phyloP scores from a whole-genome alignment of 768 basidiomycete genomes.

The Lentinula sp. region DNA sequence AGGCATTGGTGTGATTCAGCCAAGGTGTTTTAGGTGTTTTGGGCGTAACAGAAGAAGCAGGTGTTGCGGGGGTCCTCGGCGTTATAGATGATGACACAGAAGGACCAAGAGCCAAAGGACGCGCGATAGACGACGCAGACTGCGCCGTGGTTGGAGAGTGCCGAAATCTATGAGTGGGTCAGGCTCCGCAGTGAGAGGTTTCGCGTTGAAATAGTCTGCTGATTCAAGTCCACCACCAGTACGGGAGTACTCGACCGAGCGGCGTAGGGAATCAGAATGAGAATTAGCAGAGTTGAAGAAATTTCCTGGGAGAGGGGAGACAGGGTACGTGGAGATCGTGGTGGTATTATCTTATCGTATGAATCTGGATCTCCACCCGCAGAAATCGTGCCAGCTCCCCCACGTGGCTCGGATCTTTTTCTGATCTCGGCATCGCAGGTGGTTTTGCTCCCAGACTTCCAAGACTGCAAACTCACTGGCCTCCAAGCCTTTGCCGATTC shows the following conservation, averaged over 20 bases:
- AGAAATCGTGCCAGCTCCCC: too few relatives aligned
- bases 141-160: neutral
- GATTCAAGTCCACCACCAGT: neutral
- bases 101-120: neutral
- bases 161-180: neutral
- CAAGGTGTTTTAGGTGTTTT: slow-evolving; percentile 8
- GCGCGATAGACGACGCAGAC: neutral
- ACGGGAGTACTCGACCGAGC: neutral
- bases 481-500: neutral
- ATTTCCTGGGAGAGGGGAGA: slow-evolving; percentile 2
- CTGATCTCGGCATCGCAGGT: neutral
- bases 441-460: neutral
- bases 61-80: slow-evolving; percentile 5
- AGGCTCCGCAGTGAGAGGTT: neutral
- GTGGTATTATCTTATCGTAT: neutral
- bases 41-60: slow-evolving; percentile 3
- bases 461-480: neutral
- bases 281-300: neutral
- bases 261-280: neutral
- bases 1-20: slow-evolving; percentile 12
- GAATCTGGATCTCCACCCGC: too few relatives aligned
- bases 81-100: slow-evolving; percentile 5
- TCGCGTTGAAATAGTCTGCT: neutral
- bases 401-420: neutral
- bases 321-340: neutral